Evolutionary conservation across 2,329 filamentous ascomycete genomes (phyloP).

Genomic region (Botrytis tulipae): DNA sequence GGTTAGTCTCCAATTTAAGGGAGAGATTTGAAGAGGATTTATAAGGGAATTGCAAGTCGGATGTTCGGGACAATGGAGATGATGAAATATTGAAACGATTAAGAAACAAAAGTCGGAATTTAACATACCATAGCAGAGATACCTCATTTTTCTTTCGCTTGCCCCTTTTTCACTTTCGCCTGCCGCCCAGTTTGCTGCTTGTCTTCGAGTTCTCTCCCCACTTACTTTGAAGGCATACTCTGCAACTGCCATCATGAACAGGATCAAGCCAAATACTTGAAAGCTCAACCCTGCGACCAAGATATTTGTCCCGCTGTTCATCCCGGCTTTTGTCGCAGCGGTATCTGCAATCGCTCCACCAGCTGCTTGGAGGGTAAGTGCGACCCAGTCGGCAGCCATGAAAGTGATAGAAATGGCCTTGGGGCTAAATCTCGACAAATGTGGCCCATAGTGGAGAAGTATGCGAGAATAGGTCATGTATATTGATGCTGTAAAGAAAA

Average conservation of each 20-base stretch:
- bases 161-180: not conserved
- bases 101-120: not conserved
- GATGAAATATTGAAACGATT: not conserved
- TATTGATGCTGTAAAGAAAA: constrained; percentile 59
- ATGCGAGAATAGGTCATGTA: constrained; percentile 58
- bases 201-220: not conserved
- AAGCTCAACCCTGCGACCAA: constrained; percentile 43
- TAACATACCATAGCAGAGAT: constrained; percentile 6
- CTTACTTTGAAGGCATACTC: constrained; percentile 28
- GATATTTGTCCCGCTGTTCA: constrained; percentile 31
- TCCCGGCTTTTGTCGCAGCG: constrained; percentile 27
- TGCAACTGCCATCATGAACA: constrained; percentile 30
- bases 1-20: not conserved
- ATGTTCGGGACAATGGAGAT: not conserved
- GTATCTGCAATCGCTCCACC: constrained; percentile 50
- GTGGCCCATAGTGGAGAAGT: constrained; percentile 51
- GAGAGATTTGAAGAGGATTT: not conserved
- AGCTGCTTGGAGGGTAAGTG: constrained; percentile 57
- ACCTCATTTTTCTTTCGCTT: not conserved
- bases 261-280: constrained; percentile 39
- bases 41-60: not conserved
- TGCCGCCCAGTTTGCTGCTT: constrained; percentile 13
- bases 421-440: constrained; percentile 47
- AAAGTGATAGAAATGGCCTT: constrained; percentile 49
- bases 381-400: constrained; percentile 52